phyloP scores from a whole-genome alignment of 2,329 filamentous ascomycete species.

The Myriosclerotinia duriaeana region DNA sequence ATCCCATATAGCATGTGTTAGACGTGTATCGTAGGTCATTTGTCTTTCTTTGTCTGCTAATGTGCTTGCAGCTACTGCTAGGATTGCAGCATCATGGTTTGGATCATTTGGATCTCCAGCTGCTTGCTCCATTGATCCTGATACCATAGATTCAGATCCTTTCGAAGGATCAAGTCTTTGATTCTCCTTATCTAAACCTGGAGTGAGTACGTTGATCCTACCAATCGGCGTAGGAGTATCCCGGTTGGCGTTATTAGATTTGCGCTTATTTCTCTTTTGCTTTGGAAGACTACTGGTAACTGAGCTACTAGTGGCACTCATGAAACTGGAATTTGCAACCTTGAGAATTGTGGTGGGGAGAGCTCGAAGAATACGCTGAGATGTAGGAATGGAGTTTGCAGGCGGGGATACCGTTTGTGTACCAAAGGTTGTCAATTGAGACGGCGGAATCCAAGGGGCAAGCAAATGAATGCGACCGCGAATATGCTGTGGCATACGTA shows the following conservation, averaged over 20 bases:
- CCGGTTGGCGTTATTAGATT: constrained; percentile 45
- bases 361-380: constrained; percentile 85
- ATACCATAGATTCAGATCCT: constrained; percentile 37
- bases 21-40: constrained; percentile 73
- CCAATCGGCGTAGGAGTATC: constrained; percentile 41
- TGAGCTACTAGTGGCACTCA: constrained; percentile 85
- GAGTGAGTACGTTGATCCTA: constrained; percentile 42
- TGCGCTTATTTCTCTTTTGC: constrained; percentile 60
- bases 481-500: constrained; percentile 95
- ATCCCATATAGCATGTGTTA: constrained; percentile 94
- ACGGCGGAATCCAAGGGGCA: constrained; percentile 96
- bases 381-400: constrained; percentile 82
- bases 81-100: constrained; percentile 39
- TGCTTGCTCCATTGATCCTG: constrained; percentile 34
- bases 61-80: constrained; percentile 57
- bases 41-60: constrained; percentile 71
- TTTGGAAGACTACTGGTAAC: constrained; percentile 77
- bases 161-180: constrained; percentile 37
- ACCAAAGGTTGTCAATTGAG: constrained; percentile 78
- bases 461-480: constrained; percentile 90
- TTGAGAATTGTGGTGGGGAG: constrained; percentile 88
- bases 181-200: constrained; percentile 40
- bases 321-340: constrained; percentile 92
- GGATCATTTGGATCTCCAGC: constrained; percentile 36
- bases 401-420: constrained; percentile 73